Evolutionary conservation across 2,329 filamentous ascomycete genomes (phyloP).

Genomic region (Talaromyces pinophilus): DNA sequence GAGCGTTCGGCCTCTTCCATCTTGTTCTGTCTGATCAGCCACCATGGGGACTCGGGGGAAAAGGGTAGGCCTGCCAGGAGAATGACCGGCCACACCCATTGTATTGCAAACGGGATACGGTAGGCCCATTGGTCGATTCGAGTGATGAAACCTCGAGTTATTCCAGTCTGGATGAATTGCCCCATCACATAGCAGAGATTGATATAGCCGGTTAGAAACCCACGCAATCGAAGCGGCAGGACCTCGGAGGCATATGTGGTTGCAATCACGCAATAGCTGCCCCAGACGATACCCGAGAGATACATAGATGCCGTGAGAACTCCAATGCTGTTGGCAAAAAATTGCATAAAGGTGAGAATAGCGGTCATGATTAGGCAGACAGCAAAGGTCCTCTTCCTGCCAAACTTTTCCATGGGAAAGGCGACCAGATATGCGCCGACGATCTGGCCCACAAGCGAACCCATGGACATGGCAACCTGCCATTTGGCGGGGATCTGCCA

Average conservation of each 20-base stretch:
- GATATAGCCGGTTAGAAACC: slow-evolving; percentile 57
- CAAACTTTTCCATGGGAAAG: slow-evolving; percentile 58
- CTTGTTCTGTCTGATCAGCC: slow-evolving; percentile 46
- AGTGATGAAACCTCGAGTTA: slow-evolving; percentile 47
- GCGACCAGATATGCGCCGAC: slow-evolving; percentile 68
- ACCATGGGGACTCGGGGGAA: slow-evolving; percentile 55
- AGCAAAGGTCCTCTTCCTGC: slow-evolving; percentile 49
- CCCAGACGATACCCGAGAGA: slow-evolving; percentile 62
- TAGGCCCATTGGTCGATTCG: slow-evolving; percentile 50
- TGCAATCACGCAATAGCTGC: slow-evolving; percentile 54
- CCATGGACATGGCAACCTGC: slow-evolving; percentile 56
- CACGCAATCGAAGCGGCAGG: slow-evolving; percentile 44
- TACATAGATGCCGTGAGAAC: slow-evolving; percentile 60
- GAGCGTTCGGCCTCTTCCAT: slow-evolving; percentile 44
- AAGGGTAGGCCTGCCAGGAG: slow-evolving; percentile 47
- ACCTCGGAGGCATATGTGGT: slow-evolving; percentile 53
- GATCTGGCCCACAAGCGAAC: slow-evolving; percentile 63
- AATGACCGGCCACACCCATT: slow-evolving; percentile 51
- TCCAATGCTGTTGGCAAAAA: slow-evolving; percentile 42
- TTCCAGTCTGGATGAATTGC: slow-evolving; percentile 54
- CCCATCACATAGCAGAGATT: slow-evolving; percentile 62
- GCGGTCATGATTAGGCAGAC: slow-evolving; percentile 40
- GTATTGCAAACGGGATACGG: slow-evolving; percentile 26
- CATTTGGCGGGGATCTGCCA: slow-evolving; percentile 57
- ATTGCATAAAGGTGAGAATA: slow-evolving; percentile 48